Percentiles rank a stretch among this genome's conserved stretches.
Conservation (phyloP, 2,329 filamentous ascomycete genomes). For the Beauveria brongniartii region DNA sequence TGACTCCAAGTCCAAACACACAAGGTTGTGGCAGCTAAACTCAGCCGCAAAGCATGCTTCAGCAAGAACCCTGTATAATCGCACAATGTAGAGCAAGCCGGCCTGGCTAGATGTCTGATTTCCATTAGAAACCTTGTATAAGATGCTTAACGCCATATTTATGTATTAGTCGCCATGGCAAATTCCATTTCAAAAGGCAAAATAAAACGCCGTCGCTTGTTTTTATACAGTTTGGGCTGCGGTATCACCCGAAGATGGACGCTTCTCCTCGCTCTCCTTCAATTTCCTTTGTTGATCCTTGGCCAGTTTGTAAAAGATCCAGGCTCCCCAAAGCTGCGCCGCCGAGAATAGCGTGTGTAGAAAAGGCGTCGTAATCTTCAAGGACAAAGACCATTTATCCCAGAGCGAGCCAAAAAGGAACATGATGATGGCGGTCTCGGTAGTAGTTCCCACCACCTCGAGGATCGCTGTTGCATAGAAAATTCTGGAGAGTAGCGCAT, state of each 20-base stretch:
- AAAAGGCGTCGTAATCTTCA: conserved; percentile 9
- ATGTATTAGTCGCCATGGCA: background rate
- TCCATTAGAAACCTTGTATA: background rate
- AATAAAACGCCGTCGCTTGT: background rate
- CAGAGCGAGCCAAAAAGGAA: conserved; percentile 10
- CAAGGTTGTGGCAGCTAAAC: no score
- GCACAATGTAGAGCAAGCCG: no score
- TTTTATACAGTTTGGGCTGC: background rate
- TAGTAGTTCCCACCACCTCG: conserved; percentile 5
- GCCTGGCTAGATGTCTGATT: background rate
- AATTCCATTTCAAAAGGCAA: background rate
- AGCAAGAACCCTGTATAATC: no score
- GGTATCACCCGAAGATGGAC: conserved; percentile 1
- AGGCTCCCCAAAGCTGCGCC: conserved; percentile 10
- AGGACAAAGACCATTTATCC: conserved; percentile 10
- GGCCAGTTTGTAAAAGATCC: conserved; percentile 12
- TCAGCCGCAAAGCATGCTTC: no score
- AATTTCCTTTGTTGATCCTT: conserved; percentile 1
- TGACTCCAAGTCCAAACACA: no score
- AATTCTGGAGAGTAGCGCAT: conserved; percentile 3
- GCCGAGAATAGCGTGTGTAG: conserved; percentile 10
- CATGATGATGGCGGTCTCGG: conserved; percentile 11
- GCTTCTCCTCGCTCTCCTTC: conserved; percentile 6
- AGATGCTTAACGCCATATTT: conserved; percentile 2
- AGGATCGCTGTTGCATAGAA: conserved; percentile 9